These are phyloP conservation scores for Gossypium lobatum DNA, from an alignment of 441 rosid species.

Conservation along the genomic window DNA sequence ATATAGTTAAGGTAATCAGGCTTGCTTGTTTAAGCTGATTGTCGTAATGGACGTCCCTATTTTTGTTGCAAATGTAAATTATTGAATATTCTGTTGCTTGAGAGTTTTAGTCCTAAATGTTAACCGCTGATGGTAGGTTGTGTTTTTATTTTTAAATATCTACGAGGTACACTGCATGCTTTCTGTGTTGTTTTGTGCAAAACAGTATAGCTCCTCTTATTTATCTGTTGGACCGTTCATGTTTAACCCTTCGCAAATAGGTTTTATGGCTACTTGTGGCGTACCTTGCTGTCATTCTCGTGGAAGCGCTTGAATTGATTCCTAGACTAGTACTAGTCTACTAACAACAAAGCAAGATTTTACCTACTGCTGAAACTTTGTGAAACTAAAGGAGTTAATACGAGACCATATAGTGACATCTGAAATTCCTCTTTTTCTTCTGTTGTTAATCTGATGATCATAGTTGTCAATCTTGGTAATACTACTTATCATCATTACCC, in stretches of 20 bases:
- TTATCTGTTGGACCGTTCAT: neutral
- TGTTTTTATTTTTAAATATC: neutral
- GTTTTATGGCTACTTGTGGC: neutral
- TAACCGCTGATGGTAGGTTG: neutral
- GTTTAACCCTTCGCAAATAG: neutral
- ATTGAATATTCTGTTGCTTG: neutral
- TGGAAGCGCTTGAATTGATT: neutral
- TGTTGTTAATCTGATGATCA: neutral
- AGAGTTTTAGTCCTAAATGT: neutral
- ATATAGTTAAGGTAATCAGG: neutral
- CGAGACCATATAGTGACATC: neutral
- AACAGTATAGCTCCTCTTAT: neutral
- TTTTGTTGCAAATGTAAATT: neutral
- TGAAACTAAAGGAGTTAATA: neutral
- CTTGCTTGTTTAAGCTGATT: neutral
- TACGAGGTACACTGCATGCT: neutral
- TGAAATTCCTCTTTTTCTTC: neutral
- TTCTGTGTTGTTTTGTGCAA: neutral
- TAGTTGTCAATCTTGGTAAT: neutral
- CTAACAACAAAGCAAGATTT: neutral
- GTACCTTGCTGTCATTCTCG: neutral
- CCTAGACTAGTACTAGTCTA: neutral
- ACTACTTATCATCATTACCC: neutral
- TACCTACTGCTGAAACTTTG: neutral
- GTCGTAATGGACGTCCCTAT: neutral